Evolutionary conservation across 2,329 filamentous ascomycete species (phyloP).

Genomic region (Venturia effusa): DNA sequence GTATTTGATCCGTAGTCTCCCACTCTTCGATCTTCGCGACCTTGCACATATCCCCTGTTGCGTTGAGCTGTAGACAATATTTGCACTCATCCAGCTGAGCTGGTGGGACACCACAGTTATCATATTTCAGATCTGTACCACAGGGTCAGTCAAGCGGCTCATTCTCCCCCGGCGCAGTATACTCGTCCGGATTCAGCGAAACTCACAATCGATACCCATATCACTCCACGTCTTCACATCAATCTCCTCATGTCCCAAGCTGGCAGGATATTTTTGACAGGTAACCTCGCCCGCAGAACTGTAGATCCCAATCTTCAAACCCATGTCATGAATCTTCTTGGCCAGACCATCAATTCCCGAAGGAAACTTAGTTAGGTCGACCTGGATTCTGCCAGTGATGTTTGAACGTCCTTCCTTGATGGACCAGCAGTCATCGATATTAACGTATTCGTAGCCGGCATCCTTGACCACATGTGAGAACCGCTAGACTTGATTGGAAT

Average conservation of each 20-base stretch:
- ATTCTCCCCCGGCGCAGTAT: no score
- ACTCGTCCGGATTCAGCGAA: no score
- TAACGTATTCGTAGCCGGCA: slow-evolving; percentile 39
- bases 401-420: slow-evolving; percentile 16
- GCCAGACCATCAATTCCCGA: not conserved
- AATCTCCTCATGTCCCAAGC: slow-evolving; percentile 38
- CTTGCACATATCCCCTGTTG: not conserved
- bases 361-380: slow-evolving; percentile 20
- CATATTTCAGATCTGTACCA: slow-evolving; percentile 42
- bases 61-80: slow-evolving; percentile 23
- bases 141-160: slow-evolving; percentile 31
- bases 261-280: slow-evolving; percentile 30
- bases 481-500: not conserved
- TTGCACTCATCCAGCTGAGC: slow-evolving; percentile 36
- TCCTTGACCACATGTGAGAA: slow-evolving; percentile 18
- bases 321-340: slow-evolving; percentile 31
- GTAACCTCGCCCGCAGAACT: slow-evolving; percentile 34
- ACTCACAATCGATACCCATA: slow-evolving; percentile 40
- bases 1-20: not conserved
- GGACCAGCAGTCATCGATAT: slow-evolving; percentile 43
- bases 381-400: slow-evolving; percentile 30
- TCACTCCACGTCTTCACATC: slow-evolving; percentile 16
- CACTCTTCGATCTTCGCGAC: not conserved
- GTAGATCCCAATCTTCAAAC: slow-evolving; percentile 44
- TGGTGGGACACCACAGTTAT: slow-evolving; percentile 42